Evolutionary conservation across 768 basidiomycete species (phyloP).

Genomic region (Trametes cubensis): DNA sequence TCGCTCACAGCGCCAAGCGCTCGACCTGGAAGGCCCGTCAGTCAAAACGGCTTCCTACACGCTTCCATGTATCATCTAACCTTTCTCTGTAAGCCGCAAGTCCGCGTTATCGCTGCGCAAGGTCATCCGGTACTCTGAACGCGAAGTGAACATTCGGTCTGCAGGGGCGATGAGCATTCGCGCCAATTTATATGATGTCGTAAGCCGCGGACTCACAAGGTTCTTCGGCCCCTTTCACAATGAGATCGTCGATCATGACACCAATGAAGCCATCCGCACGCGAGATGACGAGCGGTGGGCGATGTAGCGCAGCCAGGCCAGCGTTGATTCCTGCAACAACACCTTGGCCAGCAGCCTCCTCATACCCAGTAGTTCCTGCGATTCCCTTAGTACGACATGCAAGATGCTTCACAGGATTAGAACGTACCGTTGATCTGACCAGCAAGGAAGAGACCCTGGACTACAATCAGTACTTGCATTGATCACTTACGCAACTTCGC

Average conservation of each 20-base stretch:
- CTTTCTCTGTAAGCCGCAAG: constrained; percentile 75
- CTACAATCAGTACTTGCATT: neutral
- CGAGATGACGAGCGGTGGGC: constrained; percentile 62
- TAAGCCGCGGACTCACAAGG: constrained; percentile 61
- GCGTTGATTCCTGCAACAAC: constrained; percentile 89
- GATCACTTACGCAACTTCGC: neutral
- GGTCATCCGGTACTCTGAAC: constrained; percentile 89
- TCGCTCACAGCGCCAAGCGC: constrained; percentile 45
- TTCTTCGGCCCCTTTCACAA: constrained; percentile 87
- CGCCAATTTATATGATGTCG: neutral
- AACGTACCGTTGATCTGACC: constrained; percentile 82
- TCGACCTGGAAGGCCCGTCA: constrained; percentile 36
- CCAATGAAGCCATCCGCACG: constrained; percentile 89
- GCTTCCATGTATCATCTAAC: constrained; percentile 34
- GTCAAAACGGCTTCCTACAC: neutral
- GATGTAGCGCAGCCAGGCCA: constrained; percentile 62
- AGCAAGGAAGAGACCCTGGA: constrained; percentile 81
- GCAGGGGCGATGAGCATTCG: neutral
- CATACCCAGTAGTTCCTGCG: constrained; percentile 87
- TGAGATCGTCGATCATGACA: constrained; percentile 91
- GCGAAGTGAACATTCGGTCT: constrained; percentile 94
- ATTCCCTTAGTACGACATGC: constrained; percentile 22
- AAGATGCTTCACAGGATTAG: too few relatives aligned
- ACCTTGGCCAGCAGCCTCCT: constrained; percentile 92
- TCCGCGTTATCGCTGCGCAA: constrained; percentile 91